A percentile compares a stretch with the other conserved stretches of the same genome.
These are phyloP conservation scores for Rubus parviflorus DNA, from an alignment of 306 rosid species.

Conservation along the genomic window DNA sequence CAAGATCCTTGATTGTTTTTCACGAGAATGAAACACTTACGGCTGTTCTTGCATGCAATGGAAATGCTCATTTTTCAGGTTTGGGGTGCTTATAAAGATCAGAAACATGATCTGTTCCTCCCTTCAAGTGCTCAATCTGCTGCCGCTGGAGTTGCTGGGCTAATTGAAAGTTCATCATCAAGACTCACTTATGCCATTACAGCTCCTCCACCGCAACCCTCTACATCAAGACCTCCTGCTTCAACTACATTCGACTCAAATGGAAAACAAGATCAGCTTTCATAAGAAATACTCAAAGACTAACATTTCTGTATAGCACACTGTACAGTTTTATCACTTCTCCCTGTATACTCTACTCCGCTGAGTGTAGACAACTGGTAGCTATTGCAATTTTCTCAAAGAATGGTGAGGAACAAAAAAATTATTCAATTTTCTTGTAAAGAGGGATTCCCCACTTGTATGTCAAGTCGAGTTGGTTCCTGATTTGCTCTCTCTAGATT, in stretches of 20 bases:
- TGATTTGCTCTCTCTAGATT: slow-evolving; percentile 30
- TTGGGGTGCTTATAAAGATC: slow-evolving; percentile 99
- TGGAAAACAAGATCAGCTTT: slow-evolving; percentile 51
- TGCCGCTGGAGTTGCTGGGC: slow-evolving; percentile 97
- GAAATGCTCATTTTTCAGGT: slow-evolving; percentile 51
- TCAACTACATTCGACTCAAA: slow-evolving; percentile 46
- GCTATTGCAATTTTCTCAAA: slow-evolving; percentile 38
- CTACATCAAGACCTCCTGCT: slow-evolving; percentile 58
- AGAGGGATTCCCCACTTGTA: slow-evolving; percentile 48
- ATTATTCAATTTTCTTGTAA: slow-evolving; percentile 31
- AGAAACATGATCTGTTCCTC: slow-evolving; percentile 95
- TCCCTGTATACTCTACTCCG: slow-evolving; percentile 1
- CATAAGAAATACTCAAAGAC: slow-evolving; percentile 18
- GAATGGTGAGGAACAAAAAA: slow-evolving; percentile 2
- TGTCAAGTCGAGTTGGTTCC: slow-evolving; percentile 42
- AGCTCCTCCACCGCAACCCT: slow-evolving; percentile 69
- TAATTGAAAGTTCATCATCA: slow-evolving; percentile 88
- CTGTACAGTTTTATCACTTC: slow-evolving; percentile 56
- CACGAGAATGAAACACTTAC: neutral
- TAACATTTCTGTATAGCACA: slow-evolving; percentile 59
- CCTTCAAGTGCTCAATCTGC: slow-evolving; percentile 99
- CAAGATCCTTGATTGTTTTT: neutral
- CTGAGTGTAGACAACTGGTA: slow-evolving; percentile 30
- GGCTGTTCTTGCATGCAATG: neutral
- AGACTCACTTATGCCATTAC: slow-evolving; percentile 80